These are phyloP conservation scores for Penicillium atrosanguineum DNA, from an alignment of 495 filamentous ascomycete species.

Conservation along the genomic window DNA sequence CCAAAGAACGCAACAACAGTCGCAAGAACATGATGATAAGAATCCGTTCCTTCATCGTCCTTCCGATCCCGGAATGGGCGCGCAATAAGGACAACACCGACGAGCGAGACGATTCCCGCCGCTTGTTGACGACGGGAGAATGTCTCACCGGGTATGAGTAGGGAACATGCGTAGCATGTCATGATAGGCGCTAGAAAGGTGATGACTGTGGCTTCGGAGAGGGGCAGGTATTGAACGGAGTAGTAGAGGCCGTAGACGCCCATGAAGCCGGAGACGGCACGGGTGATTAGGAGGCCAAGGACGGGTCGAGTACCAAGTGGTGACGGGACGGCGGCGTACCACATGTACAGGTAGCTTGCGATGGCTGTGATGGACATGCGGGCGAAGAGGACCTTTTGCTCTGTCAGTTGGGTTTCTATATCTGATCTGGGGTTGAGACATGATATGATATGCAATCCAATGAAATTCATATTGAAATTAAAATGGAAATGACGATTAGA, in stretches of 20 bases:
- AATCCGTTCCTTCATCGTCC: constrained; percentile 28
- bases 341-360: constrained; percentile 72
- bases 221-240: constrained; percentile 81
- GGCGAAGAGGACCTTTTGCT: constrained; percentile 67
- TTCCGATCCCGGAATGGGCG: constrained; percentile 51
- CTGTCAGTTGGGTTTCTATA: too few species aligned
- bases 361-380: constrained; percentile 77
- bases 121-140: constrained; percentile 78
- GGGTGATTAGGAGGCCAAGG: constrained; percentile 60
- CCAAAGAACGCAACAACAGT: constrained; percentile 74
- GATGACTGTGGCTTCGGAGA: constrained; percentile 89
- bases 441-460: too few species aligned
- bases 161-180: constrained; percentile 77
- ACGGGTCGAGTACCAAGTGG: constrained; percentile 69
- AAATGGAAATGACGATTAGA: background rate
- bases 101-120: constrained; percentile 70
- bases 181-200: constrained; percentile 85
- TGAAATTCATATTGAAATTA: too few species aligned
- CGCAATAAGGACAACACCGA: constrained; percentile 83
- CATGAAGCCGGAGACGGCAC: constrained; percentile 78
- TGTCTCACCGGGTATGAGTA: constrained; percentile 69
- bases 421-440: too few species aligned
- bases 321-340: constrained; percentile 60
- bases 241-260: constrained; percentile 81
- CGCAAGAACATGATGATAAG: constrained; percentile 66